Evolutionary conservation across 768 basidiomycete species (phyloP), one percentile per base, ranked within the genome.

Genomic region (Hygrocybe punicea): DNA sequence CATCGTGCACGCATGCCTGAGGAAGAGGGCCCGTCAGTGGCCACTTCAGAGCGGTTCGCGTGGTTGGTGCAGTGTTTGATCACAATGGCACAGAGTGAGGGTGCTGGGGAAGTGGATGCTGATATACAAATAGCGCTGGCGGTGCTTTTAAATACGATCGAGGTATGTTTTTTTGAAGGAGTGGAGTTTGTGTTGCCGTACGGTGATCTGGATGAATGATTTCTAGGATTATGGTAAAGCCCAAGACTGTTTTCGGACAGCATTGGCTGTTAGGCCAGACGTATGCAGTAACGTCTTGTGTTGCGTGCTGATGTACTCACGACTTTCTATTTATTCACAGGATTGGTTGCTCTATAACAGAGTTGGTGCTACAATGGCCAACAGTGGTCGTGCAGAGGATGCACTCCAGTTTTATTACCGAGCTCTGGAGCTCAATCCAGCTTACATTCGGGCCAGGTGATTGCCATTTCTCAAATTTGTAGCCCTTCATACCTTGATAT

Each of bases 91-190:
- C 78, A 85, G 62, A 77, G 76, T 60, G 77, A 81, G 60, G 74
- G 74, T 17, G 76, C 73, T 39, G 82, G 79, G 3, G 78, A 78
- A 52, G 81, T 98, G 21, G 97, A 99, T 69, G 87, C 96, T 8
- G 96, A 99, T 69, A 85, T 95, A 25, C 97, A 99, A 73, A 85
- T 98, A 49, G 97, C 93, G 4, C 78, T 99, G 50, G 96, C 93
- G 4, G 89, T 98, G 37, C 67, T 98, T 65, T 80, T 99, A 69
- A 98, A 97, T 70, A 84, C 90, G 8, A 92, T 86, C 57, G 96
- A 97, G 78, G 93, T 91, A 59, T 23, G 76, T 63, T 4, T 36
- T n/a, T 17, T 52, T 57, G 40, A 56, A 23, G 47, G 36, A 21
- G 34, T n/a, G 55, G 53, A 42, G 3, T 55, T 35, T 33, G 13